These are phyloP conservation scores for Lodderomyces oxycetoniae DNA, from an alignment of 1,139 yeast species.

Conservation along the genomic window DNA sequence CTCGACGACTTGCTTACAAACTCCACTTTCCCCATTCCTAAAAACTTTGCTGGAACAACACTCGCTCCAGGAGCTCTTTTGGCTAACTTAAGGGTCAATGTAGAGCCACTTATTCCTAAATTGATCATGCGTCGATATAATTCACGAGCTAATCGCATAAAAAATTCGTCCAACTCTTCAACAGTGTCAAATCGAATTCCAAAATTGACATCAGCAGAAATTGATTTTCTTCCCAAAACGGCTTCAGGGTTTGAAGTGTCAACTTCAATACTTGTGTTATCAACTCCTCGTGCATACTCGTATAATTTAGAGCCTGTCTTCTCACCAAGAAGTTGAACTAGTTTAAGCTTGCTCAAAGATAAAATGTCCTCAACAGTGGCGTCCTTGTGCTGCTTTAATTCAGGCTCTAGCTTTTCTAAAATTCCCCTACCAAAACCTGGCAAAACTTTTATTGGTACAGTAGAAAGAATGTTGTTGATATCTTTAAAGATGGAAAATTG, in stretches of 20 bases:
- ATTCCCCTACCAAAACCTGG: conserved; percentile 82
- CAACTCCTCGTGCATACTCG: conserved; percentile 63
- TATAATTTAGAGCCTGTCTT: conserved; percentile 65
- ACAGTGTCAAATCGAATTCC: conserved; percentile 71
- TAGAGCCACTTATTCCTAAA: conserved; percentile 49
- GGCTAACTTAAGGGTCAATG: conserved; percentile 61
- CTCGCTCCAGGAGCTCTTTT: conserved; percentile 65
- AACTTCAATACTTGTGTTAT: conserved; percentile 50
- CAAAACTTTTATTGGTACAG: conserved; percentile 49
- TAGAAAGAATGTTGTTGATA: conserved; percentile 33
- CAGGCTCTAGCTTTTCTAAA: conserved; percentile 14
- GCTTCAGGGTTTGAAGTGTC: conserved; percentile 43
- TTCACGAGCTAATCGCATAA: conserved; percentile 56
- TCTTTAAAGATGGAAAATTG: conserved; percentile 32
- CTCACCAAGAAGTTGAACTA: conserved; percentile 54
- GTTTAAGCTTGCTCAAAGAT: conserved; percentile 25
- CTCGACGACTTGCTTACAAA: conserved; percentile 53
- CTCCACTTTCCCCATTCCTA: conserved; percentile 84
- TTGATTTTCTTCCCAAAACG: conserved; percentile 56
- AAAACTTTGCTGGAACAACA: conserved; percentile 63
- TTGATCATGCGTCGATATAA: conserved; percentile 48
- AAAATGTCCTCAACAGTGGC: conserved; percentile 30
- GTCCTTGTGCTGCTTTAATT: conserved; percentile 4
- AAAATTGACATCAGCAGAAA: conserved; percentile 88
- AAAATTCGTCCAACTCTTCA: conserved; percentile 59